phyloP scores from a whole-genome alignment of 2,329 filamentous ascomycete genomes.

The Colletotrichum higginsianum region DNA sequence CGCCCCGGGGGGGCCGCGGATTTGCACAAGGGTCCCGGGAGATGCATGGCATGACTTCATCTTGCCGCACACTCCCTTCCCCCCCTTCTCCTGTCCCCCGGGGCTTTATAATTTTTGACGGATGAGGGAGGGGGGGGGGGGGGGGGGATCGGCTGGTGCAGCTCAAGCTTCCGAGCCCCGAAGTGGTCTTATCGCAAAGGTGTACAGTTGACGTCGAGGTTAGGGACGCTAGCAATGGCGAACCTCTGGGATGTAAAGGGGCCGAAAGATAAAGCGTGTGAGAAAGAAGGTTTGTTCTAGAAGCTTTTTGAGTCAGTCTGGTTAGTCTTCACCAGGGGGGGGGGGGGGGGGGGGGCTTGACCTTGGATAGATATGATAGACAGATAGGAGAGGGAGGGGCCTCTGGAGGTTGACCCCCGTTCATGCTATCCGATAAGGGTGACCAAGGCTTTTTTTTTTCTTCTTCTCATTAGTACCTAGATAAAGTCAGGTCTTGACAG shows the following conservation, averaged over 20 bases:
- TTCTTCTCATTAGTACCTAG: too few relatives aligned
- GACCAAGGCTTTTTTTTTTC: neutral
- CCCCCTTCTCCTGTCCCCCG: too few relatives aligned
- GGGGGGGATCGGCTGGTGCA: neutral
- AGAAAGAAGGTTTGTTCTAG: neutral
- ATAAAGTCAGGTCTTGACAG: neutral
- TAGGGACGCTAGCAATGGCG: neutral
- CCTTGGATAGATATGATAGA: constrained; percentile 4
- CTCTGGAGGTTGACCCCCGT: neutral
- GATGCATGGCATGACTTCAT: constrained; percentile 40
- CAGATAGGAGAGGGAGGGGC: neutral
- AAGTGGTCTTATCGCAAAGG: neutral
- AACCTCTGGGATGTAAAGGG: neutral
- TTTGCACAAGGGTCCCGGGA: constrained; percentile 34
- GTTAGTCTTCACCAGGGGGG: neutral
- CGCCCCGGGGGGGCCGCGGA: constrained; percentile 13
- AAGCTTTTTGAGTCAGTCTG: constrained; percentile 9
- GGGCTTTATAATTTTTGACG: too few relatives aligned
- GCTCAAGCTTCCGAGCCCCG: neutral
- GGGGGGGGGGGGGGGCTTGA: neutral
- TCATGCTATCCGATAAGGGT: constrained; percentile 5
- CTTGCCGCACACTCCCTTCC: neutral
- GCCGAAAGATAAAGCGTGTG: neutral
- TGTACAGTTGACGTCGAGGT: neutral
- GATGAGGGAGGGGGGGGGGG: neutral